Evolutionary conservation across 371 early-diverging fungal genomes (phyloP), one percentile per base, ranked within the genome.

Genomic region (Syncephalastrum racemosum): DNA sequence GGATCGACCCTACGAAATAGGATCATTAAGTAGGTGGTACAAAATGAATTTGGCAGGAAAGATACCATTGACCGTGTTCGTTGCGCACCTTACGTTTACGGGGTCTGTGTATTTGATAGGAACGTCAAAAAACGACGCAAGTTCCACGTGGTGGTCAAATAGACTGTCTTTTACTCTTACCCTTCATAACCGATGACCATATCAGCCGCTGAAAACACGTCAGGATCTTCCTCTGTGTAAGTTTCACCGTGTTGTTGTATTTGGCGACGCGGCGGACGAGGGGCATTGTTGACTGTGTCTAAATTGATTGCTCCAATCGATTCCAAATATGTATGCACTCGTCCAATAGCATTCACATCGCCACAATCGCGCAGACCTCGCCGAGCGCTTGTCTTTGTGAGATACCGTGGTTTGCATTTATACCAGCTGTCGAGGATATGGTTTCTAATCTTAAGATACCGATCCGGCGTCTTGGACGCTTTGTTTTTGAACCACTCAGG

Each of bases 261-360:
- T 12, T 54, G 53, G 6, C 70, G 66, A 48, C 59, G 57, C 10
- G 68, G 67, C 12, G 71, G 74, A 13, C 75, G 60, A 19, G 74
- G 76, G 23, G 73, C 70, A 47, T 60, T 59, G 40, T 71, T 68
- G 2, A 59, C 61, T 45, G 73, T 71, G 43, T 75, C 78, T 10
- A 83, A 70, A 58, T 96, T 96, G 61, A 96, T 94, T 13, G 83
- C 87, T 6, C 89, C 89, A 19, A 87, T 65, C n/a, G 63, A 68
- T 63, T 95, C 94, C 24, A 96, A 70, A 70, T 88, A 95, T 15
- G 81, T 61, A 68, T 95, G 95, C 5, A 96, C 90, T 5, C 96
- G 78, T 2, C 91, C 86, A 27, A 96, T 92, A 2, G 94, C 94
- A 68, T 96, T 92, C 16, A 95, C 95, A 61, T 95, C 95, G 16